A percentile compares a stretch with the other conserved stretches of the same genome.
Evolutionary conservation across 177 flowering plant genomes (phyloP).

Genomic region (Vitis hybrid): DNA sequence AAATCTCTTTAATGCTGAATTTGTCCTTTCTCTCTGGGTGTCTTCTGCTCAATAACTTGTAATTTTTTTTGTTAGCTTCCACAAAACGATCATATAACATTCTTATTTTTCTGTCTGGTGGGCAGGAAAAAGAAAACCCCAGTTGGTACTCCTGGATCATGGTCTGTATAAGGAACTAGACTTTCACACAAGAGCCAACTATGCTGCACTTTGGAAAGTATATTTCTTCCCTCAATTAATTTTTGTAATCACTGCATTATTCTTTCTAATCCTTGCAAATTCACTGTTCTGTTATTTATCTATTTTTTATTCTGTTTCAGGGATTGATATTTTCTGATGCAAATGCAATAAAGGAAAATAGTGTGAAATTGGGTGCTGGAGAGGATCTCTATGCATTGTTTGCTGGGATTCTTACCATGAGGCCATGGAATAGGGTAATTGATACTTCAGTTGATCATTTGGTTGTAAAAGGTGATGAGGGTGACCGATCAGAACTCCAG

Average conservation of each 20-base stretch:
- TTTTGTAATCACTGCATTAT: not conserved
- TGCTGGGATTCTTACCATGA: constrained; percentile 96
- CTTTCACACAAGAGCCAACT: constrained; percentile 60
- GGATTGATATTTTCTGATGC: constrained; percentile 86
- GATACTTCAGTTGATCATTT: constrained; percentile 88
- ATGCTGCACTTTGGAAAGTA: constrained; percentile 98
- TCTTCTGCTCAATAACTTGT: not conserved
- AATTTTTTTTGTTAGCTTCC: not conserved
- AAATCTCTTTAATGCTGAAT: too few species aligned
- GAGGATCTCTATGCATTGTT: constrained; percentile 88
- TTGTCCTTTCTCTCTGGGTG: not conserved
- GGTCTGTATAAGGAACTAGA: constrained; percentile 95
- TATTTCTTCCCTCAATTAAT: not conserved
- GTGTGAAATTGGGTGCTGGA: constrained; percentile 94
- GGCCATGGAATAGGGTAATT: constrained; percentile 87
- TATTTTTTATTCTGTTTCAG: constrained; percentile 30
- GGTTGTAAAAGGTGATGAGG: constrained; percentile 63
- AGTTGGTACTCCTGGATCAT: constrained; percentile 87
- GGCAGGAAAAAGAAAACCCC: constrained; percentile 79
- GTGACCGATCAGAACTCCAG: constrained; percentile 87
- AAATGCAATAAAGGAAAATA: constrained; percentile 78
- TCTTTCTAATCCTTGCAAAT: not conserved
- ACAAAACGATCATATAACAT: not conserved
- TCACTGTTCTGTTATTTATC: not conserved
- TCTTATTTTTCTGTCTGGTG: constrained; percentile 2